A percentile compares a stretch with the other conserved stretches of the same genome.
phyloP scores from a whole-genome alignment of 768 basidiomycete genomes.

The Calocybe cyanea region DNA sequence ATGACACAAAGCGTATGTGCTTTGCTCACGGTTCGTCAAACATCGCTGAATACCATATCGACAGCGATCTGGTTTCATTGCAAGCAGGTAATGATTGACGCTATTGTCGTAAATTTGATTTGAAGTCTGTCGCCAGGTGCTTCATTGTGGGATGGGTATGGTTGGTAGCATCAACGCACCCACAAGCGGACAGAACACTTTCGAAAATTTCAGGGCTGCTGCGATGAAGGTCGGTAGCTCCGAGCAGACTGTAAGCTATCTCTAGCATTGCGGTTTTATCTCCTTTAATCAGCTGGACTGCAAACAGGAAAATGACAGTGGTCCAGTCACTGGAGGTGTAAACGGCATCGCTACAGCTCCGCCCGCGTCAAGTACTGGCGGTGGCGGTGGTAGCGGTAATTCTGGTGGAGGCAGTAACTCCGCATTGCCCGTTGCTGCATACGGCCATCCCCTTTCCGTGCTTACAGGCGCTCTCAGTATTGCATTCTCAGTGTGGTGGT shows the following conservation, averaged over 20 bases:
- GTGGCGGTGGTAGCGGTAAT: not conserved
- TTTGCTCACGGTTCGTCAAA: not conserved
- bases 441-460: slow-evolving; percentile 1
- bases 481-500: not conserved
- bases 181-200: slow-evolving; percentile 35
- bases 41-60: not conserved
- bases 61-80: slow-evolving; percentile 60
- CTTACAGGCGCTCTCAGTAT: slow-evolving; percentile 2
- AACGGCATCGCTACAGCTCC: slow-evolving; percentile 30
- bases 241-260: slow-evolving; percentile 30
- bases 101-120: not conserved
- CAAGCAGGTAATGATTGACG: slow-evolving; percentile 30
- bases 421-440: not conserved
- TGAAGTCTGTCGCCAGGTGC: slow-evolving; percentile 11
- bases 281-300: not conserved
- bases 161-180: slow-evolving; percentile 52
- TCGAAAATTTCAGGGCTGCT: slow-evolving; percentile 34
- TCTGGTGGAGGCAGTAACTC: slow-evolving; percentile 5
- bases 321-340: slow-evolving; percentile 38
- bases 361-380: slow-evolving; percentile 17
- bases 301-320: slow-evolving; percentile 32
- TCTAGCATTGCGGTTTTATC: not conserved
- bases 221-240: slow-evolving; percentile 32
- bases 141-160: slow-evolving; percentile 52
- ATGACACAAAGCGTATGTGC: slow-evolving; percentile 41